Base-by-base conservation (phyloP, 2,329 filamentous ascomycete genomes). In the Verticillium albo-atrum region DNA sequence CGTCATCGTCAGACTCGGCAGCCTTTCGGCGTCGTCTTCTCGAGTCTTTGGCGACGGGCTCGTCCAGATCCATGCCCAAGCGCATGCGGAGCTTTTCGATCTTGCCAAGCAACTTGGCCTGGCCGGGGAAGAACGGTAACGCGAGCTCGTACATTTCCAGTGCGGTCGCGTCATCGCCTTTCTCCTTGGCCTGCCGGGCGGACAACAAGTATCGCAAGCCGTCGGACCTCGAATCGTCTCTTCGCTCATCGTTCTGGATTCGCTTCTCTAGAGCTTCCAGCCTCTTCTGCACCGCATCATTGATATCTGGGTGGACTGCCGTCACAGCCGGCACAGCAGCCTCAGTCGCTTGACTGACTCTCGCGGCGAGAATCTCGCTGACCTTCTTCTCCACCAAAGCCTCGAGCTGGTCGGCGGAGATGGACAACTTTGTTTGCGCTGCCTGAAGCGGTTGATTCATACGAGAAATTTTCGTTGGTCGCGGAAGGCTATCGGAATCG, bases 351-450 rank as follows among this genome's bases (percentile, higher is more conserved):
- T 83, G 82, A 17, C 85, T 70, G 1, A 84, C 86, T 57, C 89
- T 85, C n/a, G 89, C 88, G 0, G 93, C 92, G 1, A 98, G 79
- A 35, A 95, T 92, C 75, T 97, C 92, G 61, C 89, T 89, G 1
- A 98, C 91, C 68, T 96, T 96, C 67, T 89, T 91, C 73, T 97
- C 91, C 1, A 98, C 92, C 76, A 97, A 87, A 42, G 92, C 91
- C 71, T 97, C 93, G 61, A 98, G 96, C 57, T 88, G 88, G 14
- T 87, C 89, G 20, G 87, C 84, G 0, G 88, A 89, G 9, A 91
- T 81, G 72, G 78, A 82, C 64, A 73, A 68, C 64, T 65, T 75
- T 63, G 62, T 68, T 63, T 64, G 59, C 56, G 54, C 56, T 54
- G 62, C 28, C 6, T 62, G 61, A 9, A 61, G 17, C 12, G 68